These are phyloP conservation scores for Pinus tabuliformis DNA, from an alignment of 75 land plant genomes.

Conservation along the genomic window DNA sequence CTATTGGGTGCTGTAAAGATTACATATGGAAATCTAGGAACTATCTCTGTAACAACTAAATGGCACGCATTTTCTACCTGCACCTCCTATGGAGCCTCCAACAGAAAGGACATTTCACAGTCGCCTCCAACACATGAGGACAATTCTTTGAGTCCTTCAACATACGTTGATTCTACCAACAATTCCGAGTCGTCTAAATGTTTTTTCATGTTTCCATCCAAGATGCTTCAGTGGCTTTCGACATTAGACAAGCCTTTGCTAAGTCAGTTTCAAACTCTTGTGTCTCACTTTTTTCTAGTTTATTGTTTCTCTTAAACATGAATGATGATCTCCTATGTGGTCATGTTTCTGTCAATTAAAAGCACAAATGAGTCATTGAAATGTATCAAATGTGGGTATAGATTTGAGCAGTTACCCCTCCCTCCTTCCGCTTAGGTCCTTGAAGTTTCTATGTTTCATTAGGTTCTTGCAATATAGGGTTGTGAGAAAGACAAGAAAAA, in stretches of 20 bases:
- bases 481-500: no score
- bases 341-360: neutral
- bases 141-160: neutral
- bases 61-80: slow-evolving; percentile 69
- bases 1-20: no score
- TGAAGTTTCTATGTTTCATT: no score
- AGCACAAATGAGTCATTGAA: no score
- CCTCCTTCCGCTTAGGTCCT: no score
- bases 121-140: neutral
- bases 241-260: slow-evolving; percentile 48
- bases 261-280: neutral
- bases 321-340: no score
- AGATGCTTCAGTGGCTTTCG: slow-evolving; percentile 17
- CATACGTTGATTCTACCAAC: neutral
- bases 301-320: no score
- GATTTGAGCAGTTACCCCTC: no score
- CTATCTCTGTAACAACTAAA: slow-evolving; percentile 45
- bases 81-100: slow-evolving; percentile 9
- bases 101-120: neutral
- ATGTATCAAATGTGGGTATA: no score
- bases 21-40: slow-evolving; percentile 19
- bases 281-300: no score
- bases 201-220: slow-evolving; percentile 1
- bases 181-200: slow-evolving; percentile 3
- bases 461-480: no score